Base-by-base conservation (phyloP, 805 yeast species). In the Nakazawaea molendinolei region DNA sequence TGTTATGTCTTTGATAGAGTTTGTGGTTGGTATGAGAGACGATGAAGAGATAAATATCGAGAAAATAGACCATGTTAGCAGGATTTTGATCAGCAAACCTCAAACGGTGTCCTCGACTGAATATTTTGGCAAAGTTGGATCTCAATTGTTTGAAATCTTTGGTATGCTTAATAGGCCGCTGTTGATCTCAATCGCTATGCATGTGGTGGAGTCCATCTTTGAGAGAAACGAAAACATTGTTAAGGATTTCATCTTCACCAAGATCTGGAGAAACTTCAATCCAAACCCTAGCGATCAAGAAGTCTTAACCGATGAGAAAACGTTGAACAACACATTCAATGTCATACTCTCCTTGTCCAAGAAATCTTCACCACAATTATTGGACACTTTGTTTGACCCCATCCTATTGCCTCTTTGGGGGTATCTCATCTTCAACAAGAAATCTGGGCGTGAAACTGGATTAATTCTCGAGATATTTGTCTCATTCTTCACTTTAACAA, bases 11-110 rank as follows among this genome's bases (percentile, higher is more conserved):
- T 56, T 90, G 33, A 66, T 87, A 20, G 97, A 90, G 54, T 76
- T 84, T 43, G 65, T 84, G 1, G 62, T 83, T 10, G 95, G 95
- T 0, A 62, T 84, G 18, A 63, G 95, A 39, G 94, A 86, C 28
- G 66, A 69, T 36, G 90, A 81, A 38, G 77, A 75, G 9, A 56
- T 86, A 10, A 78, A 77, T 43, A 56, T 77, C n/a, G 76, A 74
- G 22, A 81, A 76, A 44, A 64, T 85, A 32, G 76, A 74, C 19
- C 72, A 78, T 39, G 82, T 85, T 1, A 74, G 83, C n/a, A 70
- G 68, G 28, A 66, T 86, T 2, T 53, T 90, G 12, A 52, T 81
- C 20, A 38, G 41, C n/a, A 78, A 77, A 41, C 96, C 97, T 0
- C 59, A 56, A 31, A 48, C 51, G 0, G 49, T 79, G 7, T 38